Evolutionary conservation across 805 yeast species (phyloP), one percentile per base, ranked within the genome.

Genomic region (Myxozyma vanderwaltii): DNA sequence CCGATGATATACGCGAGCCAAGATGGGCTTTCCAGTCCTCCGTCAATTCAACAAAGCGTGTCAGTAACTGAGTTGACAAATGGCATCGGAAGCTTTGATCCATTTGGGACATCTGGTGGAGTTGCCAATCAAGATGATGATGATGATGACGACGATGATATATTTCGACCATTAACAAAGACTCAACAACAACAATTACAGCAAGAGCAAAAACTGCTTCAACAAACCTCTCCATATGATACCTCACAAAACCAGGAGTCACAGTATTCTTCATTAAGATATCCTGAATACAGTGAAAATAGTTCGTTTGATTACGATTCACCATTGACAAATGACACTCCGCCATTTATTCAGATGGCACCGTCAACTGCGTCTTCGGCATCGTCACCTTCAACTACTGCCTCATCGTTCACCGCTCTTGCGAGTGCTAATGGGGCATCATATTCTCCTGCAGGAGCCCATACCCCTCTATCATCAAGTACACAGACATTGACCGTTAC

Each of bases 111-210:
- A 24, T 15, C 17, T 17, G 27, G 27, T 38, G 31, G 15, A 13
- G n/a, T 12, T 10, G 39, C 3, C 23, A 48, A 35, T 7, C 38
- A 45, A 26, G 61, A 57, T 33, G 61, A 57, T 19, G 61, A 57
- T 27, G 61, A 57, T 19, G 61, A 57, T 33, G 61, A 57, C 23
- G 61, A 57, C 24, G 61, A 57, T 19, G 48, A 51, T 17, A 51
- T 24, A 36, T 57, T 38, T 36, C 45, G 53, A 8, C 61, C 56
- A 21, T n/a, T 57, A n/a, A 51, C 56, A 3, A 24, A 41, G 23
- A 43, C 51, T 13, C 61, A 51, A 51, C 56, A 51, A 29, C 60
- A 38, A n/a, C 44, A 44, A 21, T 36, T 23, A 15, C 51, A 50
- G 23, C 29, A 41, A 24, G 43, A 41, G 48, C 51, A 46, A 46